These are phyloP conservation scores for Alternaria rosae DNA, from an alignment of 2,329 filamentous ascomycete species.

Conservation along the genomic window DNA sequence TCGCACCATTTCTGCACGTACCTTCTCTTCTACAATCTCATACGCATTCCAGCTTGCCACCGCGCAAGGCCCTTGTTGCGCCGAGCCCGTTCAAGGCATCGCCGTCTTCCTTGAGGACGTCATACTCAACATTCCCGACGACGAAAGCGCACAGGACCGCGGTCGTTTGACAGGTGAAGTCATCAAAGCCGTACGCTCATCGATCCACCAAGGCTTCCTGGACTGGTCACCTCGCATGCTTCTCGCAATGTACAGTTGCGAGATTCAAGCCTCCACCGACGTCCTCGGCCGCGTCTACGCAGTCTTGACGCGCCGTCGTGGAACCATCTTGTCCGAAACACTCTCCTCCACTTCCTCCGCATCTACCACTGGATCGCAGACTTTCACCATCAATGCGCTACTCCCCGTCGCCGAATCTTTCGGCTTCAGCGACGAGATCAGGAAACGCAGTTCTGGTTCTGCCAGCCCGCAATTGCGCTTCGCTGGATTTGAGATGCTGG, in stretches of 20 bases:
- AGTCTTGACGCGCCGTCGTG: slow-evolving; percentile 93
- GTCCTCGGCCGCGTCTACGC: slow-evolving; percentile 95
- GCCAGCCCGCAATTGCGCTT: slow-evolving; percentile 94
- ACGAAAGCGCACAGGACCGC: slow-evolving; percentile 66
- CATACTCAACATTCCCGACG: slow-evolving; percentile 63
- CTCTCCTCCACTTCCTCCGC: slow-evolving; percentile 96
- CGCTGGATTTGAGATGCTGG: slow-evolving; percentile 87
- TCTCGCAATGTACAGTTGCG: slow-evolving; percentile 96
- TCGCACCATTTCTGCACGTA: slow-evolving; percentile 61
- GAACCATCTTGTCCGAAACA: slow-evolving; percentile 85
- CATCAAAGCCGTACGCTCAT: slow-evolving; percentile 85
- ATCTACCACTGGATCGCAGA: slow-evolving; percentile 90
- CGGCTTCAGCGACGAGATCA: slow-evolving; percentile 94
- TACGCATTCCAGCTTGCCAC: slow-evolving; percentile 96
- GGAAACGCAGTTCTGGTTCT: slow-evolving; percentile 88
- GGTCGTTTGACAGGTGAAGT: slow-evolving; percentile 90
- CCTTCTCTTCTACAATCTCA: slow-evolving; percentile 87
- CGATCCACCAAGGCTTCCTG: slow-evolving; percentile 84
- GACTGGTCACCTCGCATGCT: slow-evolving; percentile 97
- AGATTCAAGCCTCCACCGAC: slow-evolving; percentile 95
- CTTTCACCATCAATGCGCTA: slow-evolving; percentile 90
- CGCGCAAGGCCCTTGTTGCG: slow-evolving; percentile 86
- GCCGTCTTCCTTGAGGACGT: slow-evolving; percentile 90
- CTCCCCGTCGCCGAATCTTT: slow-evolving; percentile 95
- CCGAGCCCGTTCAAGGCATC: slow-evolving; percentile 91